Evolutionary conservation across 345 rosid genomes (phyloP), one percentile per base, ranked within the genome.

Genomic region (Arabis hirsuta): DNA sequence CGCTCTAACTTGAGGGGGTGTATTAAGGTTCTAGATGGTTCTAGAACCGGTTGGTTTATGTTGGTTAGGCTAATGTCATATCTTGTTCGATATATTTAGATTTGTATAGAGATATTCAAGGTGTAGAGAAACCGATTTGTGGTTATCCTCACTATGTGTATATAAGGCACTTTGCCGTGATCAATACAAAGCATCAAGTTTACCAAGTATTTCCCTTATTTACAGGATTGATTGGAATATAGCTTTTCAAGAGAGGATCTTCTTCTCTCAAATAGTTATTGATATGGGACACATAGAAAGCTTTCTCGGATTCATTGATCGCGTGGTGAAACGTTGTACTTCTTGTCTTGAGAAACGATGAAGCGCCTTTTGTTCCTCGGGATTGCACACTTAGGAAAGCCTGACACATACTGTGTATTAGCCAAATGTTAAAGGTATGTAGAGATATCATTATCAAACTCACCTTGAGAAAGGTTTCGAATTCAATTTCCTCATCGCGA

Each of bases 401-500:
- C 98, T 90, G 22, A 39, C 42, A 56, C 11, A 46, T 29, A 43
- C 3, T 1, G 0, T 60, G 36, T 39, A 39, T 24, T 38, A 64
- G 12, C 19, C 36, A 12, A 27, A 50, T 22, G 4, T 46, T 7
- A 46, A 46, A 14, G 2, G 24, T 29, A 52, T 2, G 13, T 47
- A 32, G 29, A 62, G 41, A 66, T 38, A 31, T 22, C 9, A 36
- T 41, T 53, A 16, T 34, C 42, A 55, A 67, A 78, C 87, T 81
- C 76, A 90, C 97, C 82, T 89, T 81, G 62, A 90, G 92, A 75
- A 85, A 93, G 48, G 85, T 76, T 77, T 93, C 98, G 10, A 90
- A 89, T 31, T 93, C 97, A 13, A 90, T 74, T 73, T 90, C 96
- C 32, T 81, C 85, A 11, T 62, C 58, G 74, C 59, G 58, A 51